Base-by-base conservation (phyloP, 306 rosid genomes). In the Sophora flavescens region DNA sequence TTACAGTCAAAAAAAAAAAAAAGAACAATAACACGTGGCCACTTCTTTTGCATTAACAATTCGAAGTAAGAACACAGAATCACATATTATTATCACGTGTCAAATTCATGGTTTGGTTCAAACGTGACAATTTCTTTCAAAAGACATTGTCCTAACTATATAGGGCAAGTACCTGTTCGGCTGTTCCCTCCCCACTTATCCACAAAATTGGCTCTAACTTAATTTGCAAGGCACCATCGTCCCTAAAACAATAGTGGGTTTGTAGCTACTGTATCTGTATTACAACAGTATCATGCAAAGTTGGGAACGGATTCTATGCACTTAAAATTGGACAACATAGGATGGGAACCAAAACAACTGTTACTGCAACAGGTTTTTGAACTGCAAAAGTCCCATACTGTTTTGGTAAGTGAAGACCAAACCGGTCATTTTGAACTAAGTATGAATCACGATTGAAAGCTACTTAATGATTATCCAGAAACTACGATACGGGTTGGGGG, bases 321-420 rank as follows among this genome's bases (percentile, higher is more conserved):
- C 72, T 70, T 18, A 18, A 54, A 76, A 61, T 51, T 51, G 68
- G 22, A 70, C 41, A 9, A 38, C 70, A 52, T 60, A 50, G 28
- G 32, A 78, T 67, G 72, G 78, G 74, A 76, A 78, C 72, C 63
- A 72, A 72, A 73, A 64, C 13, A 65, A 78, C 86, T 78, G 42
- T 78, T 72, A 41, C 52, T 4, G 14, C 54, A 81, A 22, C 78
- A 32, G 6, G 11, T 42, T 42, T 69, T 70, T 81, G 54, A 81
- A 53, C 56, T 3, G 6, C 54, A 0, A 30, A 73, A 50, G 48
- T 39, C 8, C 1, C 17, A 11, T 8, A 82, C 78, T 74, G 60
- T 78, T 69, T 53, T 12, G 74, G 75, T 83, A 78, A 83, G 78
- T 42, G 70, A 77, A 17, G 86, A 82, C 82, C 65, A 64, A 82